These are phyloP conservation scores for Styphnolobium japonicum DNA, from an alignment of 306 rosid genomes.

Conservation along the genomic window DNA sequence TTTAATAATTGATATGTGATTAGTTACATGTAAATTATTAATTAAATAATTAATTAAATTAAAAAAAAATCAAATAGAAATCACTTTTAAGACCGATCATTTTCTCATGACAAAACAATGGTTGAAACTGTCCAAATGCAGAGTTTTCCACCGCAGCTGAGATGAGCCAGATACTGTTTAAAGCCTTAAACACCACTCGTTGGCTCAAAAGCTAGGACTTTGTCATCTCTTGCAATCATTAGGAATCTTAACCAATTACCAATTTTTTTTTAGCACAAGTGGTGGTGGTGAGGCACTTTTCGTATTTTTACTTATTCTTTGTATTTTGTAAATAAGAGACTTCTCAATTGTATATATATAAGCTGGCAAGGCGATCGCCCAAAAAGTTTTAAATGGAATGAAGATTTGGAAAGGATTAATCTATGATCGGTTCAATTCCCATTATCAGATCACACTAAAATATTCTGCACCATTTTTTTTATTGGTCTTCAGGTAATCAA, in stretches of 20 bases:
- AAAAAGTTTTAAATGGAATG: neutral
- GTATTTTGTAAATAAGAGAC: neutral
- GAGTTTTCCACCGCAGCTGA: neutral
- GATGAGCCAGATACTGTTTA: neutral
- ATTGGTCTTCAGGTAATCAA: neutral
- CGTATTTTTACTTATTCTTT: neutral
- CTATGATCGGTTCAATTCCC: neutral
- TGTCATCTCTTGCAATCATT: neutral
- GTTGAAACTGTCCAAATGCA: neutral
- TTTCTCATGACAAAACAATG: neutral
- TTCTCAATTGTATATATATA: neutral
- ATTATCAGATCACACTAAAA: neutral
- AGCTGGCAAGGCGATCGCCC: neutral
- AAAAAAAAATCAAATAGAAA: too few species aligned
- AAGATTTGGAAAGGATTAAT: neutral
- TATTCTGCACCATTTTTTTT: neutral
- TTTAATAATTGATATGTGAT: too few species aligned
- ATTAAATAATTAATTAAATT: too few species aligned
- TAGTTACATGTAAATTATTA: too few species aligned
- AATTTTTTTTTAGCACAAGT: neutral
- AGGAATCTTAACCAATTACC: neutral
- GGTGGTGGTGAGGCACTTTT: neutral
- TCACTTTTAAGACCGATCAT: too few species aligned
- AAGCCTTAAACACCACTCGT: neutral
- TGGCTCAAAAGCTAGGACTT: neutral